Evolutionary conservation across 2,329 filamentous ascomycete species (phyloP), one percentile per base, ranked within the genome.

Genomic region (Lecanicillium sp.): DNA sequence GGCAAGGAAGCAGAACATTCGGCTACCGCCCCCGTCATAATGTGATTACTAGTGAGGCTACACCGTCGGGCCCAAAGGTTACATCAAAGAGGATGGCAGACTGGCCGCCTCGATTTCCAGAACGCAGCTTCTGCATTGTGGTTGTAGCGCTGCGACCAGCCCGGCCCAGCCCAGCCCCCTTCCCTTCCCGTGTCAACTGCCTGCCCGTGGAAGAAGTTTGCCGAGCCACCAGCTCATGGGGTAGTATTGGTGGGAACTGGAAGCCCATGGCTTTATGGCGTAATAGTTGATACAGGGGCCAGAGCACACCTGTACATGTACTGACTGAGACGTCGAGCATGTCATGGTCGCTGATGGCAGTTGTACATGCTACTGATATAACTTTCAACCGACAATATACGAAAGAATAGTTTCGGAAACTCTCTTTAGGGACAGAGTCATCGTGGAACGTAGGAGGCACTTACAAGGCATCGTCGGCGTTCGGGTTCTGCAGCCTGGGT

Each of bases 211-310:
- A 37, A 38, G 36, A 23, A 19, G 29, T 20, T 38, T 48, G 15
- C 45, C 20, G 24, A 19, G 23, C 38, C 24, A 42, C 30, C 10
- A 15, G 17, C 27, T 48, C 39, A 42, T 43, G 30, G 29, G 17
- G n/a, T n/a, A n/a, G n/a, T n/a, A n/a, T n/a, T n/a, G n/a, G n/a
- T n/a, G n/a, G n/a, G n/a, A n/a, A n/a, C n/a, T n/a, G n/a, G n/a
- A n/a, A n/a, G n/a, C n/a, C n/a, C n/a, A n/a, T 14, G 27, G 41
- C 30, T 43, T 48, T 42, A 38, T 46, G 38, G 33, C 43, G 43
- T n/a, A n/a, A n/a, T n/a, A 35, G 23, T 39, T 33, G 26, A 38
- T 19, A 39, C 24, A 17, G 43, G 24, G 43, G 26, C 24, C 19
- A 46, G 32, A 46, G 30, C 30, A 46, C n/a, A n/a, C n/a, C n/a